A percentile compares a stretch with the other conserved stretches of the same genome.
Evolutionary conservation across 2,329 filamentous ascomycete genomes (phyloP).

Genomic region (Zelopaecilomyces penicillatus): DNA sequence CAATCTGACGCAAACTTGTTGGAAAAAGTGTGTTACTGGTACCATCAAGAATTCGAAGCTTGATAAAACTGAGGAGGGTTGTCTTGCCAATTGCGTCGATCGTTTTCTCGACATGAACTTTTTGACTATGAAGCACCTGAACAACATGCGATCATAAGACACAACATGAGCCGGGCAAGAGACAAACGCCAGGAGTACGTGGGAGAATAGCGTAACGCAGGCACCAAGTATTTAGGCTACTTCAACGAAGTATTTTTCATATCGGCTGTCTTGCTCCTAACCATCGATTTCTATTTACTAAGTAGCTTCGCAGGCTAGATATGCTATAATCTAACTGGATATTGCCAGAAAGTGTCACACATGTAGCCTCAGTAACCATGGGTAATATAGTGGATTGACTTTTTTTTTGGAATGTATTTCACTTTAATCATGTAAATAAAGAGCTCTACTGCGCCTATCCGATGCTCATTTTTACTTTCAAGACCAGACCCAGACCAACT

Average conservation of each 20-base stretch:
- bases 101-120: conserved; percentile 86
- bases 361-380: neutral
- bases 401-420: conserved; percentile 20
- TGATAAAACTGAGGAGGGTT: conserved; percentile 70
- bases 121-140: conserved; percentile 76
- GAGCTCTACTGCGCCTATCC: conserved; percentile 28
- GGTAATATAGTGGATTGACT: conserved; percentile 6
- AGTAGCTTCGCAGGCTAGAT: neutral
- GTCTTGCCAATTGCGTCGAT: conserved; percentile 87
- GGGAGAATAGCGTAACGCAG: no score
- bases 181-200: no score
- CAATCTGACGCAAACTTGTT: conserved; percentile 66
- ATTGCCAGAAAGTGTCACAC: neutral
- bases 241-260: no score
- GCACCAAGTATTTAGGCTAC: no score
- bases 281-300: no score
- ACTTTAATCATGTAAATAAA: conserved; percentile 27
- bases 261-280: no score
- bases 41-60: conserved; percentile 64
- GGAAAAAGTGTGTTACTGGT: conserved; percentile 83
- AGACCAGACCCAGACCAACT: conserved; percentile 26
- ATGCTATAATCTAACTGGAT: conserved; percentile 16
- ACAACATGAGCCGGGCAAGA: no score
- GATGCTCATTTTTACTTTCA: conserved; percentile 29
- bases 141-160: conserved; percentile 41